Base-by-base conservation (phyloP, 495 filamentous ascomycete species). In the Tirmania nivea region DNA sequence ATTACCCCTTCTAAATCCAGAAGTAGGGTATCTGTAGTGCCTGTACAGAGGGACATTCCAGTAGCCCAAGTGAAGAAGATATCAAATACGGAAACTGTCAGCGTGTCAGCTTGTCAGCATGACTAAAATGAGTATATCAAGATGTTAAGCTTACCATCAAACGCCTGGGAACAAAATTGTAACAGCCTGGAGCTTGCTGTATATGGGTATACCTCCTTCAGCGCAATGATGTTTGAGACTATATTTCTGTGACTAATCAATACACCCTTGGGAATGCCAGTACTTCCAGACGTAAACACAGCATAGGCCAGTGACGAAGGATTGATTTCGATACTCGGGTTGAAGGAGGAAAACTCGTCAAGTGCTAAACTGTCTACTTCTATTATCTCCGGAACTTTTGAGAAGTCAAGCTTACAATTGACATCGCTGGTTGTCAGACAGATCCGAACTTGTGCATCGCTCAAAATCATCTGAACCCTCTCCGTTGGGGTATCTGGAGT, bases 31-130 rank as follows among this genome's bases (percentile, higher is more conserved):
- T 83, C 77, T 50, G 81, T 81, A 5, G 73, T 71, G 10, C 73
- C 77, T 6, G 81, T 76, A 60, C 79, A 87, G 20, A 89, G 68
- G 55, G 76, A 78, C 66, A 84, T 79, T n/a, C 81, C 81, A 35
- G 70, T 70, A 20, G 72, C 71, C 83, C 81, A 87, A 10, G 84
- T 66, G 55, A 83, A 86, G 59, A 88, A 85, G 14, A 86, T 80
- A 56, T 87, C 84, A 57, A 86, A 85, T 1, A 89, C 79, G 1
- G 81, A 85, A 16, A 84, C 78, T 71, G 50, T 31, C 25, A 31
- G 7, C 25, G 25, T 31, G 25, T 7, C 3, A 31, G 7, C 7
- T 14, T 12, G 45, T 60, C 36, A 65, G 56, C n/a, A 51, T 11
- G 53, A 9, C 25, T 25, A n/a, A n/a, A 2, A 58, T 12, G 7